Evolutionary conservation across 805 yeast genomes (phyloP), one percentile per base, ranked within the genome.

Genomic region (Cyberlindnera maclurae): DNA sequence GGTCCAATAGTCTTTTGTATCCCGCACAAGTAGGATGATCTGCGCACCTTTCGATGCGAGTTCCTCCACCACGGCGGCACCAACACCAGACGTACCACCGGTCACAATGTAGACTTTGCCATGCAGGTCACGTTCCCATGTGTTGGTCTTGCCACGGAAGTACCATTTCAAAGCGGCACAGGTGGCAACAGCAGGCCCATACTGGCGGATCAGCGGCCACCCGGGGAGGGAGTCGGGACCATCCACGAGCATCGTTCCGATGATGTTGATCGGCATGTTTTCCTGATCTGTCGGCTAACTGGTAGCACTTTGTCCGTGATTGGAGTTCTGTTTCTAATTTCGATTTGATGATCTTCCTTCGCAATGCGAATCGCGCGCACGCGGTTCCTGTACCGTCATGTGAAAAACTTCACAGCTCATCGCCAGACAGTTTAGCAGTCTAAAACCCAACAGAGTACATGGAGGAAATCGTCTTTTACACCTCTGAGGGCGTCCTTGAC

Each of bases 11-110:
- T 82, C 88, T 4, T 75, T 58, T 15, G 70, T 59, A 4, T 79
- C 70, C 31, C 90, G 65, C 28, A 84, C 81, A 33, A 87, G 63
- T 34, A 90, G 54, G 26, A 93, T 75, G 36, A 90, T 51, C 57
- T 93, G 97, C 0, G 97, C 97, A 4, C 98, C 98, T 36, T 75
- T 62, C 0, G 48, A 39, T 0, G 97, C 97, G 51, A 93, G 57
- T 26, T 88, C 88, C 28, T 70, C 67, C 0, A 76, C 93, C 4
- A 84, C 71, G 4, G 75, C 72, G 0, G 90, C 82, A 1, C 98
- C 98, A 43, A 87, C 58, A 0, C 97, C 97, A 1, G 94, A 73
- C 0, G 97, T 90, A 2, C 95, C 98, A n/a, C 98, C 98, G 0
- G 93, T 82, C 6, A 85, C 69, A 15, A 84, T 65, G 51, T 70